These are phyloP conservation scores for Fragaria nilgerrensis DNA, from an alignment of 306 rosid species.

Conservation along the genomic window DNA sequence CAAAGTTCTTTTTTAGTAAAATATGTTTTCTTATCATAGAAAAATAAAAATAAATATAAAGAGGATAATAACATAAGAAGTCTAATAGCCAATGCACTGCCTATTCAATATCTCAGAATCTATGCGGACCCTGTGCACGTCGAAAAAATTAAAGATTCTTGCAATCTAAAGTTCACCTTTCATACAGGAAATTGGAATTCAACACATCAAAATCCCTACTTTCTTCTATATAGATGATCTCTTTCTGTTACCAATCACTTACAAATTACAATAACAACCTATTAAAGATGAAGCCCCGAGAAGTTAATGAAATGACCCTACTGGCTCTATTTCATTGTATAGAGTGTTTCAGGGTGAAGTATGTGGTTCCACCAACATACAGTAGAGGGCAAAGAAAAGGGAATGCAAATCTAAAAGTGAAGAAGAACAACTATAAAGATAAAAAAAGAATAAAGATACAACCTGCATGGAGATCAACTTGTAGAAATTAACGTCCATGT, in stretches of 20 bases:
- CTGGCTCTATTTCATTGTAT: background rate
- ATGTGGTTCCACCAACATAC: no score
- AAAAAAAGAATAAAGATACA: conserved; percentile 18
- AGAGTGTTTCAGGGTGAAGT: no score
- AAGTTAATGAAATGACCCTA: no score
- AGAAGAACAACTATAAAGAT: background rate
- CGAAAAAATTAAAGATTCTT: background rate
- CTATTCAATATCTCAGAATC: background rate
- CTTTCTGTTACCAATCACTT: background rate
- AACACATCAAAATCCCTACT: background rate
- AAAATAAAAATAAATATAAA: background rate
- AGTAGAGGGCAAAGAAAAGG: background rate
- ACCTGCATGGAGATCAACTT: conserved; percentile 69
- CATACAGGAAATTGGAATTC: no score
- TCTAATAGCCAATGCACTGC: background rate
- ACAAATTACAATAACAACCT: background rate
- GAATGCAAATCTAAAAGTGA: background rate
- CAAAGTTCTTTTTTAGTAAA: background rate
- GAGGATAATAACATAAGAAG: background rate
- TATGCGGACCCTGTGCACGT: background rate
- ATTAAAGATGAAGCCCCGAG: background rate
- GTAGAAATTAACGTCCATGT: conserved; percentile 61
- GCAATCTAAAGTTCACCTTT: background rate
- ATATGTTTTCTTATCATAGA: background rate
- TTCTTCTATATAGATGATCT: background rate